phyloP scores from a whole-genome alignment of 768 basidiomycete species.

The Heimioporus sp. region DNA sequence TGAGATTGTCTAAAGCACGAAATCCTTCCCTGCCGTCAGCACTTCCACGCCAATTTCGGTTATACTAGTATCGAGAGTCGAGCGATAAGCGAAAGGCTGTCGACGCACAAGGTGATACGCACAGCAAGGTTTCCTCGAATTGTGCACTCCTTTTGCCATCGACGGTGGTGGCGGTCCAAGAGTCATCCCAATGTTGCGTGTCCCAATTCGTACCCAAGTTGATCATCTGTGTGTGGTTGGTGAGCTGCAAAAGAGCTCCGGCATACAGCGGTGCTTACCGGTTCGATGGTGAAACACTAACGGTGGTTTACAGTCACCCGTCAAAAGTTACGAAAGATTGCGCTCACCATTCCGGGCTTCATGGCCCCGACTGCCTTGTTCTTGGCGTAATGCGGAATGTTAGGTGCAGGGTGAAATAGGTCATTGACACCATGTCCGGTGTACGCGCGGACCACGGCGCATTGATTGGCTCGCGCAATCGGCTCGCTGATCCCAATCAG shows the following conservation, averaged over 20 bases:
- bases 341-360: constrained; percentile 89
- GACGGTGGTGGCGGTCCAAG: constrained; percentile 93
- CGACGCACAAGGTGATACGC: constrained; percentile 31
- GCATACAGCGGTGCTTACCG: constrained; percentile 41
- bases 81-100: constrained; percentile 4
- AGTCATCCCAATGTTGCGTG: constrained; percentile 85
- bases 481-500: constrained; percentile 60
- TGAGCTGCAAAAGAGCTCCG: neutral
- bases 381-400: constrained; percentile 93
- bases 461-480: constrained; percentile 77
- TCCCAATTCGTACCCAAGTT: constrained; percentile 81
- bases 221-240: constrained; percentile 67
- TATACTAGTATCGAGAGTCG: constrained; percentile 50
- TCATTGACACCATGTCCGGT: constrained; percentile 90
- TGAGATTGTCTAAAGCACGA: constrained; percentile 21
- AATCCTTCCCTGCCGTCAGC: constrained; percentile 58
- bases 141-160: constrained; percentile 94
- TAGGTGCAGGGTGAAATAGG: constrained; percentile 82
- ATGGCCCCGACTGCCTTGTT: constrained; percentile 91
- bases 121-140: constrained; percentile 97
- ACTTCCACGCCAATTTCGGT: constrained; percentile 90
- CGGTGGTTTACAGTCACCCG: constrained; percentile 2
- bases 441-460: constrained; percentile 89
- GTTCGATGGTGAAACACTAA: constrained; percentile 75
- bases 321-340: neutral